Percentiles rank a stretch among this genome's conserved stretches.
Evolutionary conservation across 208 protist genomes (phyloP).

Genomic region (Leishmania braziliensis): DNA sequence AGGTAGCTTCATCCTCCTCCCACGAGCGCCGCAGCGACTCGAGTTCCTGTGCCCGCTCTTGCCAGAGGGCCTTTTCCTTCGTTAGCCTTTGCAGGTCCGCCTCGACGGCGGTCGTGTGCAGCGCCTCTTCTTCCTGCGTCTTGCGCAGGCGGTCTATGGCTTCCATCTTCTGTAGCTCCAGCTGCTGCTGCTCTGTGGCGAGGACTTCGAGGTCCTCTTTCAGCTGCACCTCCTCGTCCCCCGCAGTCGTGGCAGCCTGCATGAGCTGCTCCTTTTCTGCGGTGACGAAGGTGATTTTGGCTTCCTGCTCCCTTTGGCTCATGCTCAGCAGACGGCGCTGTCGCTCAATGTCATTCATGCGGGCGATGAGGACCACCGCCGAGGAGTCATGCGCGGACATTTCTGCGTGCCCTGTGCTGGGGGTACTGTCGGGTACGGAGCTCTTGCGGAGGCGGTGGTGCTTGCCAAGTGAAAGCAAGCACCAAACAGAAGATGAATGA

Average conservation of each 20-base stretch:
- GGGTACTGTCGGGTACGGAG: neutral
- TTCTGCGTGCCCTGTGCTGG: neutral
- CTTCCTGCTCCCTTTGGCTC: constrained; percentile 73
- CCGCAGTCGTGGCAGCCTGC: constrained; percentile 33
- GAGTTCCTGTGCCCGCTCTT: constrained; percentile 40
- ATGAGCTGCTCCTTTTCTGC: constrained; percentile 55
- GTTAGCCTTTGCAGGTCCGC: constrained; percentile 32
- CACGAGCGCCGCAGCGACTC: constrained; percentile 36
- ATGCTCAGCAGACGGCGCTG: constrained; percentile 71
- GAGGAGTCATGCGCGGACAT: constrained; percentile 46
- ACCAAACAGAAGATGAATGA: neutral
- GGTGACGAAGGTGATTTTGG: constrained; percentile 48
- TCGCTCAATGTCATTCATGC: constrained; percentile 78
- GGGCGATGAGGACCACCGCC: constrained; percentile 63
- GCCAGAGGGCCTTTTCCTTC: constrained; percentile 35
- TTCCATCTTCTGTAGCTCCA: constrained; percentile 65
- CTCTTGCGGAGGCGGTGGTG: neutral
- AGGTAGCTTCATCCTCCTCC: constrained; percentile 34
- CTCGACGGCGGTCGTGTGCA: constrained; percentile 46
- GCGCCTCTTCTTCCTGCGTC: constrained; percentile 66
- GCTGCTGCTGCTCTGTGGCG: constrained; percentile 57
- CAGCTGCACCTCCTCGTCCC: constrained; percentile 45
- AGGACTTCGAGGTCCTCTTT: constrained; percentile 60
- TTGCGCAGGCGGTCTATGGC: constrained; percentile 54
- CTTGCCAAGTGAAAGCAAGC: neutral